A percentile compares a stretch with the other conserved stretches of the same genome.
Conservation (phyloP, 495 filamentous ascomycete genomes). For the Trichoderma asperelloides region DNA sequence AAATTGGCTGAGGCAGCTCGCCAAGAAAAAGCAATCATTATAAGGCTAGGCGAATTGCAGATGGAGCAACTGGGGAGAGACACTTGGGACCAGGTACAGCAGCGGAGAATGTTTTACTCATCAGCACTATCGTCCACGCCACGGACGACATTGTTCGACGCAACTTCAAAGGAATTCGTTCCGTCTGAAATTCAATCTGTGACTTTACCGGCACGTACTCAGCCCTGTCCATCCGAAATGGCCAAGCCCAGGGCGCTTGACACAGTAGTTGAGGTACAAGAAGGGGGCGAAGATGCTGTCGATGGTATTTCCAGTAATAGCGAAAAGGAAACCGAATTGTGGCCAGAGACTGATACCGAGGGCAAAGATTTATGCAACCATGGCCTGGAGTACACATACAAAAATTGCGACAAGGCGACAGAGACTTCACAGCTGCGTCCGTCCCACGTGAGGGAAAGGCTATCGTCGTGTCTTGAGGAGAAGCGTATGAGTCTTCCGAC, state of each 20-base stretch:
- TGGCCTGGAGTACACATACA: not conserved
- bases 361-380: not conserved
- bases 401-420: not conserved
- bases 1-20: conserved; percentile 26
- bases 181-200: not conserved
- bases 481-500: not conserved
- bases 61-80: conserved; percentile 19
- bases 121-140: not conserved
- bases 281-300: not conserved
- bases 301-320: not conserved
- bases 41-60: conserved; percentile 33
- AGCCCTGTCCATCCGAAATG: not conserved
- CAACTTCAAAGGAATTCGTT: not conserved
- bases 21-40: conserved; percentile 31
- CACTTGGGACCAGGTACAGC: not conserved
- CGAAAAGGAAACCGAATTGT: not conserved
- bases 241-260: not conserved
- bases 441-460: not conserved
- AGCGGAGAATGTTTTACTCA: not conserved
- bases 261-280: not conserved
- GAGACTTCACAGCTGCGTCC: not conserved
- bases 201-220: not conserved
- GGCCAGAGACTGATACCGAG: not conserved
- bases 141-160: not conserved
- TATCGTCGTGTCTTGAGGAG: not conserved